Evolutionary conservation across 768 basidiomycete species (phyloP).

Genomic region (Pisolithus microcarpus): DNA sequence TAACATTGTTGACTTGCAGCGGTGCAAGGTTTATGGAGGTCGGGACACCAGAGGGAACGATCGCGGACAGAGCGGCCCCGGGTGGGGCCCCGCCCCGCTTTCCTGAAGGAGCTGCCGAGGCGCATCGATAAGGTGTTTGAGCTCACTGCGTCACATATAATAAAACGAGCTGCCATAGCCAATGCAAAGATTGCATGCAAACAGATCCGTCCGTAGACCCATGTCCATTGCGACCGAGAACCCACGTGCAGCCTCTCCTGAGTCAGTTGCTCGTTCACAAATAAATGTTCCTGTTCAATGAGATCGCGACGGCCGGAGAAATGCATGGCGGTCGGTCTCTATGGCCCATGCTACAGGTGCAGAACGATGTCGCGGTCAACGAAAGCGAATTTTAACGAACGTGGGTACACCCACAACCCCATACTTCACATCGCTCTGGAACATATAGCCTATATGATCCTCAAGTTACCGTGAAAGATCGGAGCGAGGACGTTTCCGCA

Average conservation of each 20-base stretch:
- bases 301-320: too few species aligned
- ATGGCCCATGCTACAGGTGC: neutral
- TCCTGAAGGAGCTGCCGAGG: constrained; percentile 16
- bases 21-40: neutral
- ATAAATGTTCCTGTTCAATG: too few species aligned
- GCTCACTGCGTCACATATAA: constrained; percentile 4
- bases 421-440: neutral
- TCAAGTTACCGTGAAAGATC: neutral
- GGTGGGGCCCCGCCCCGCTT: constrained; percentile 6
- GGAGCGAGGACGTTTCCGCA: neutral
- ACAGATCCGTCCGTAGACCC: too few species aligned
- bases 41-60: constrained; percentile 1
- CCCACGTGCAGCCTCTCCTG: too few species aligned
- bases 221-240: too few species aligned
- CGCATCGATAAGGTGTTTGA: constrained; percentile 25
- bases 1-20: neutral
- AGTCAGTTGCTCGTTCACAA: too few species aligned
- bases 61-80: constrained; percentile 5
- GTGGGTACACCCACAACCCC: neutral
- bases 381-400: neutral
- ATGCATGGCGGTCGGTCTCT: too few species aligned
- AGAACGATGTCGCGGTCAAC: too few species aligned
- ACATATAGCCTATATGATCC: neutral
- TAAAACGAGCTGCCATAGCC: constrained; percentile 3
- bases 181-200: neutral